These are phyloP conservation scores for Echinosophora koreensis DNA, from an alignment of 306 rosid species.

Conservation along the genomic window DNA sequence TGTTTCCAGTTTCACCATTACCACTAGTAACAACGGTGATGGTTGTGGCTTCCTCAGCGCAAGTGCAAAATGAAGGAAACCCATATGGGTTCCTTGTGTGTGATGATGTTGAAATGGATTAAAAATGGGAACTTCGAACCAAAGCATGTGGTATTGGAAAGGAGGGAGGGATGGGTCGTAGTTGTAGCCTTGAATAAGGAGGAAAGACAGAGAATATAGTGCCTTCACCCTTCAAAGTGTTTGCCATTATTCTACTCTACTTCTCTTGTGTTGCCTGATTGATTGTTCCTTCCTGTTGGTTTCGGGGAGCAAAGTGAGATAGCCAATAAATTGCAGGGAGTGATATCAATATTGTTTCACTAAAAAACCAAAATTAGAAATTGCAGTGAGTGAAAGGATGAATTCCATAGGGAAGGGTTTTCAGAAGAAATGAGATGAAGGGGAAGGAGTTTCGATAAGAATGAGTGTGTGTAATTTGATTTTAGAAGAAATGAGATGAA, in stretches of 20 bases:
- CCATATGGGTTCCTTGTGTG: conserved; percentile 7
- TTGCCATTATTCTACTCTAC: conserved; percentile 36
- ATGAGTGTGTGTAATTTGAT: no score
- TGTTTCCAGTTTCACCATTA: conserved; percentile 33
- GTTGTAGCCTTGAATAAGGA: conserved; percentile 29
- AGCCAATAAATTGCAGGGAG: no score
- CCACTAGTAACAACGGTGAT: background rate
- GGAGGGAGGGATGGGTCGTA: background rate
- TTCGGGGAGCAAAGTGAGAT: background rate
- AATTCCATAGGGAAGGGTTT: no score
- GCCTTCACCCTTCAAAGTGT: conserved; percentile 43
- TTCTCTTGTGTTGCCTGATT: no score
- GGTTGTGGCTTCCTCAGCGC: background rate
- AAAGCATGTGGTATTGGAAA: conserved; percentile 21
- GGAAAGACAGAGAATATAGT: conserved; percentile 42
- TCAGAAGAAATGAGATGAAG: no score
- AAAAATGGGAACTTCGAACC: conserved; percentile 38
- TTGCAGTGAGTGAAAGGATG: no score
- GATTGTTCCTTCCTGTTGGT: no score
- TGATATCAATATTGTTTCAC: background rate
- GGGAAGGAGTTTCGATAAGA: no score
- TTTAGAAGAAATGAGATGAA: no score
- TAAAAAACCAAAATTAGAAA: background rate
- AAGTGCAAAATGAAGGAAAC: conserved; percentile 52
- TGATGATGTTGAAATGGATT: conserved; percentile 37